Evolutionary conservation across 768 basidiomycete species (phyloP).

Genomic region (Epithele typhae): DNA sequence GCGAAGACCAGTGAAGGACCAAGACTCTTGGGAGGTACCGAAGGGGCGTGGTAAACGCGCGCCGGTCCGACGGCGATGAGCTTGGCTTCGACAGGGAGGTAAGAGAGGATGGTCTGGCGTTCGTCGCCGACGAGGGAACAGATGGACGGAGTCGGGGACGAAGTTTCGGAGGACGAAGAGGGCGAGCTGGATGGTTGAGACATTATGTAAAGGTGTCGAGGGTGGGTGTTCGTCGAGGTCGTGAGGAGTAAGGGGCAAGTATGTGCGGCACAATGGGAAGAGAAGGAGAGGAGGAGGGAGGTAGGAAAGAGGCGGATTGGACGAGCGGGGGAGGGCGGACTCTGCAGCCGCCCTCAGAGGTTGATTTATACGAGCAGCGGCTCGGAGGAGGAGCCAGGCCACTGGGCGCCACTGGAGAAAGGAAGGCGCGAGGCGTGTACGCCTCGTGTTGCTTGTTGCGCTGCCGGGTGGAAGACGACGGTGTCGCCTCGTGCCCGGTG

Average conservation of each 20-base stretch:
- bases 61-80: slow-evolving; percentile 52
- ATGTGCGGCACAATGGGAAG: background rate
- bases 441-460: no score
- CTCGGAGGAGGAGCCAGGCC: no score
- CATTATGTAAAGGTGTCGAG: no score
- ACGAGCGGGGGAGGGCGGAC: no score
- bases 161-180: no score
- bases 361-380: no score
- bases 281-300: background rate
- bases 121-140: slow-evolving; percentile 15
- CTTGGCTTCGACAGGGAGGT: slow-evolving; percentile 23
- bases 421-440: slow-evolving; percentile 10
- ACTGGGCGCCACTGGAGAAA: slow-evolving; percentile 3
- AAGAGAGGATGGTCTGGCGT: slow-evolving; percentile 18
- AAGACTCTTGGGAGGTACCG: slow-evolving; percentile 40
- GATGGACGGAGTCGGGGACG: slow-evolving; percentile 11
- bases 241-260: background rate
- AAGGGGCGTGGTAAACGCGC: slow-evolving; percentile 60
- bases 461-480: no score
- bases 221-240: no score
- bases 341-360: no score
- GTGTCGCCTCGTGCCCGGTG: no score
- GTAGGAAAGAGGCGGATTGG: no score
- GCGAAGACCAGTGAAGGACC: slow-evolving; percentile 56
- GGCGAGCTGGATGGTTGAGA: no score